Conservation (phyloP, 2,329 filamentous ascomycete species). For the Epichloe brachyelytri region DNA sequence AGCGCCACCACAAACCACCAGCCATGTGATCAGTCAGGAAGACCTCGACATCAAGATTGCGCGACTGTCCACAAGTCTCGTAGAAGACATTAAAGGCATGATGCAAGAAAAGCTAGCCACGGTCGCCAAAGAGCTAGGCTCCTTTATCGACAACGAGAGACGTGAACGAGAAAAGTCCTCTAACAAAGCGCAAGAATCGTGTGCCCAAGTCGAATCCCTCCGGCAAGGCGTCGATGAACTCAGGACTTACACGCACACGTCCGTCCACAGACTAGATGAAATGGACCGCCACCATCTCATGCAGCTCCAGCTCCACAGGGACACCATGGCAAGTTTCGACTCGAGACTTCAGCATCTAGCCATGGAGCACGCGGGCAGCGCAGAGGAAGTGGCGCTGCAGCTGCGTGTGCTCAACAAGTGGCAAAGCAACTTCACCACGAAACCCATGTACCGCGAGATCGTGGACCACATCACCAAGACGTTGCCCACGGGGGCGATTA, state of each 20-base stretch:
- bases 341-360: background rate
- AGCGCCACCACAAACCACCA: background rate
- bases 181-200: conserved; percentile 2
- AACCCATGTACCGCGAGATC: conserved; percentile 27
- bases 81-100: background rate
- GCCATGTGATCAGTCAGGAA: background rate
- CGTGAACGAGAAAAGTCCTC: conserved; percentile 3
- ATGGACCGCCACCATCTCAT: background rate
- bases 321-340: conserved; percentile 2
- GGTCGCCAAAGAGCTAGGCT: conserved; percentile 5
- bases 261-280: background rate
- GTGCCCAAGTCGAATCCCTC: conserved; percentile 3
- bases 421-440: conserved; percentile 36
- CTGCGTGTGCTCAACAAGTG: conserved; percentile 30
- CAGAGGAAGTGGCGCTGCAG: conserved; percentile 21
- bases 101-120: conserved; percentile 6
- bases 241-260: background rate
- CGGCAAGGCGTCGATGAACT: conserved; percentile 1
- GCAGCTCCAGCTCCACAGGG: background rate
- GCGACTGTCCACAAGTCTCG: background rate
- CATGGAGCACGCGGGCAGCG: conserved; percentile 2
- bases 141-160: conserved; percentile 12
- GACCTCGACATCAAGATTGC: conserved; percentile 2
- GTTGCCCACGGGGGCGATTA: conserved; percentile 10
- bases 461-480: conserved; percentile 22